A percentile compares a stretch with the other conserved stretches of the same genome.
phyloP scores from a whole-genome alignment of 164 flowering plant genomes.

The Piper betle region DNA sequence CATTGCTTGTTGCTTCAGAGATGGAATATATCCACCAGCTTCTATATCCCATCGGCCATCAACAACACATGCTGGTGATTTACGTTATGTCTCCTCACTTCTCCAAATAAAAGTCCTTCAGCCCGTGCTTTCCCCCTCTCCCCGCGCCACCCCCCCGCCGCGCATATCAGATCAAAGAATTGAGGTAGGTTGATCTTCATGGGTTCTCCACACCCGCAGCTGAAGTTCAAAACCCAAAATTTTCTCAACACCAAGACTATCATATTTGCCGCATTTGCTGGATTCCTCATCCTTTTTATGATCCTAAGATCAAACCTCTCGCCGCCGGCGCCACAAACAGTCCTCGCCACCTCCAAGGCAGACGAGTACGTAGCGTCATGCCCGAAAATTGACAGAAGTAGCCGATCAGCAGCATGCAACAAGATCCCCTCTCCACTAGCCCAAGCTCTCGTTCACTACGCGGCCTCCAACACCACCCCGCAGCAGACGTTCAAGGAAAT shows the following conservation, averaged over 20 bases:
- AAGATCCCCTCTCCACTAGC: slow-evolving; percentile 44
- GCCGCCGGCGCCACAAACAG: slow-evolving; percentile 22
- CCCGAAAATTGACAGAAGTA: slow-evolving; percentile 8
- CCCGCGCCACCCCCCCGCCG: no score
- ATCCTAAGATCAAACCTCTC: slow-evolving; percentile 30
- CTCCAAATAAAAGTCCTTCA: no score
- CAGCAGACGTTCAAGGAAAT: slow-evolving; percentile 64
- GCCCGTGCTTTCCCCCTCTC: no score
- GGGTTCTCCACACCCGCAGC: slow-evolving; percentile 2
- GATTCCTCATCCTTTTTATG: slow-evolving; percentile 33
- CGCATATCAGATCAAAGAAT: slow-evolving; percentile 3
- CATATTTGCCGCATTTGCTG: slow-evolving; percentile 24
- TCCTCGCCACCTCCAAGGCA: slow-evolving; percentile 7
- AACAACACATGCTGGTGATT: neutral
- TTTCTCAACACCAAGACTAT: slow-evolving; percentile 28
- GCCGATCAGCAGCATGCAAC: slow-evolving; percentile 25
- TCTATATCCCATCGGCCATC: slow-evolving; percentile 9
- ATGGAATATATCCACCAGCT: neutral
- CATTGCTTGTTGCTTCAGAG: slow-evolving; percentile 28
- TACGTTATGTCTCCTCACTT: neutral
- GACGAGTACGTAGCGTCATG: slow-evolving; percentile 7
- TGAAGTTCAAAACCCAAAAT: slow-evolving; percentile 36
- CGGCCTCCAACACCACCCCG: slow-evolving; percentile 58
- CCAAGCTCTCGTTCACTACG: slow-evolving; percentile 43
- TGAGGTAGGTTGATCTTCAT: neutral